Conservation (phyloP, 306 rosid genomes). For the Spatholobus suberectus region DNA sequence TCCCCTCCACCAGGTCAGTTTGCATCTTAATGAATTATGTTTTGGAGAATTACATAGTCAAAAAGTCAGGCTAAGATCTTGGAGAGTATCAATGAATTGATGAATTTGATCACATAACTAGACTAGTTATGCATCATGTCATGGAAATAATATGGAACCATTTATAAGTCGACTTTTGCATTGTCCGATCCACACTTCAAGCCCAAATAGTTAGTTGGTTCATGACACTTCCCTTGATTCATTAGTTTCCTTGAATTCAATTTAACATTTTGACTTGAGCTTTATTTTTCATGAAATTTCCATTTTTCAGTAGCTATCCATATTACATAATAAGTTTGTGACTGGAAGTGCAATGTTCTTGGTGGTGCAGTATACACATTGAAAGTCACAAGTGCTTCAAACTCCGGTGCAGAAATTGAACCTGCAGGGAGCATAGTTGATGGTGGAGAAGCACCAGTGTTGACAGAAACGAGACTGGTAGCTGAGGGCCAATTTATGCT, state of each 20-base stretch:
- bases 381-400: constrained; percentile 27
- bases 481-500: constrained; percentile 35
- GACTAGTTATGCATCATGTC: not conserved
- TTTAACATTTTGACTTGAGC: not conserved
- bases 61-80: not conserved
- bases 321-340: not conserved
- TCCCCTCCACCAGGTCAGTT: constrained; percentile 39
- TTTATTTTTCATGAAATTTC: not conserved
- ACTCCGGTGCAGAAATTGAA: constrained; percentile 12
- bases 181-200: not conserved
- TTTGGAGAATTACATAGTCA: not conserved
- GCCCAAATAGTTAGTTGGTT: not conserved
- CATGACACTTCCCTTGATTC: not conserved
- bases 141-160: not conserved
- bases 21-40: not conserved
- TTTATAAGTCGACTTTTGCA: not conserved
- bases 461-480: constrained; percentile 33
- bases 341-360: not conserved
- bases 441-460: constrained; percentile 26
- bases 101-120: not conserved
- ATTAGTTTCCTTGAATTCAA: not conserved
- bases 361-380: constrained; percentile 38
- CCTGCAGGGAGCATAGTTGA: constrained; percentile 16
- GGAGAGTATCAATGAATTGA: not conserved
- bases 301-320: not conserved